Percentiles rank a stretch among this genome's conserved stretches.
phyloP scores from a whole-genome alignment of 768 basidiomycete genomes.

The Rhizopogon roseolus region DNA sequence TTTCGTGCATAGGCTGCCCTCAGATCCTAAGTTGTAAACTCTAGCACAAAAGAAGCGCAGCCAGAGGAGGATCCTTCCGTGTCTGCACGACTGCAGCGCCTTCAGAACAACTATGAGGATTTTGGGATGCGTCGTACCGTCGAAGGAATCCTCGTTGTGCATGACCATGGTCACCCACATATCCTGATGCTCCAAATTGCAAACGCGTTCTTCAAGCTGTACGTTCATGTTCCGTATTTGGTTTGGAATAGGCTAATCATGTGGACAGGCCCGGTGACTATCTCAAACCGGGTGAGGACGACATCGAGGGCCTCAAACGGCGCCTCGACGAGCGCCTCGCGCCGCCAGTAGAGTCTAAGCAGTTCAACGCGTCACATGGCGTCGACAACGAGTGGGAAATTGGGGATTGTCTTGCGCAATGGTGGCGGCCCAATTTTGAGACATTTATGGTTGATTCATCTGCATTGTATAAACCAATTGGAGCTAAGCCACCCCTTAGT shows the following conservation, averaged over 20 bases:
- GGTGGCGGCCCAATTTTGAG: constrained; percentile 99
- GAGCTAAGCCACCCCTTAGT: constrained; percentile 39
- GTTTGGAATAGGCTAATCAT: neutral
- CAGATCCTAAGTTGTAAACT: neutral
- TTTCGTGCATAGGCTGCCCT: constrained; percentile 6
- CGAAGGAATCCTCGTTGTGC: constrained; percentile 73
- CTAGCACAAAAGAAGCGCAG: constrained; percentile 91
- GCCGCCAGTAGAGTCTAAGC: constrained; percentile 65
- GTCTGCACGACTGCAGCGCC: constrained; percentile 85
- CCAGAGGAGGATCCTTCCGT: constrained; percentile 98
- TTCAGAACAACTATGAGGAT: constrained; percentile 96
- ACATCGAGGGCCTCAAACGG: constrained; percentile 84
- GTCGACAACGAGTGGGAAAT: constrained; percentile 94
- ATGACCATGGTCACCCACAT: constrained; percentile 96
- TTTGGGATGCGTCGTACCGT: constrained; percentile 96
- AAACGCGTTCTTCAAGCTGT: constrained; percentile 99
- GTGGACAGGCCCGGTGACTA: constrained; percentile 88
- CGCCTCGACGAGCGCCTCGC: constrained; percentile 88
- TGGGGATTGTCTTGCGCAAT: constrained; percentile 93
- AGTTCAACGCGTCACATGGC: constrained; percentile 72
- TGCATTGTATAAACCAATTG: neutral
- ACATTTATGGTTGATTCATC: constrained; percentile 84
- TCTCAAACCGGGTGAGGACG: constrained; percentile 93
- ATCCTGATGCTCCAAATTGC: constrained; percentile 98
- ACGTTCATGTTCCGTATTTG: constrained; percentile 23